Evolutionary conservation across 352 stramenopile genomes (phyloP), one percentile per base, ranked within the genome.

Genomic region (Globisporangium iwayamae): DNA sequence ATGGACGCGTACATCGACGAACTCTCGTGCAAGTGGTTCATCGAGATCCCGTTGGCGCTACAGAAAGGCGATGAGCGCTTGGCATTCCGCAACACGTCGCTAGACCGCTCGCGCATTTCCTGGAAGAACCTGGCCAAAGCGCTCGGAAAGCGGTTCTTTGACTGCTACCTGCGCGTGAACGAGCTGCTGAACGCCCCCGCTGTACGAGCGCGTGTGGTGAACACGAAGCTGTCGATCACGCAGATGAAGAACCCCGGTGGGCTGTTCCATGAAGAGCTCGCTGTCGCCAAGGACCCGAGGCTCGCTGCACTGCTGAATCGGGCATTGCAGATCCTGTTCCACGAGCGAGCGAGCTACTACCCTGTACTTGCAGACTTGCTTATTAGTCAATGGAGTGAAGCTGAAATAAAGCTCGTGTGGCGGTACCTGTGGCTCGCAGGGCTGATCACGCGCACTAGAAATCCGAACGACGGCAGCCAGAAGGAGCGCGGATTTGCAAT

Each of bases 401-500:
- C 63, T 22, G 87, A 95, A 55, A 81, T 92, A 32, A 91, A 93
- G 59, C 73, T 93, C 28, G 83, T 95, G 43, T 95, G 87, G 87
- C 70, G 87, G 11, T 95, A 93, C 62, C 65, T 95, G 43, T 95
- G 84, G 82, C 55, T 95, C 20, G 69, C 78, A n/a, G 81, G 84
- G 34, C 67, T 93, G 34, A 91, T 93, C 63, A 90, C 74, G 8
- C 75, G 80, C 14, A 87, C 79, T 11, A 66, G 64, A 6, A 78
- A 79, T 25, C 66, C 62, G 9, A 79, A 72, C 22, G 74, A 83
- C 46, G 85, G 81, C 13, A 69, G 89, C 53, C 70, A 85, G 63
- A 83, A 85, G n/a, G 73, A 91, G 30, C 81, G 85, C 28, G 82
- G 83, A 0, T 93, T 91, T 63, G 73, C 83, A 52, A 71, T 90